Evolutionary conservation across 208 protist species (phyloP).

Genomic region (Leishmania tropica): DNA sequence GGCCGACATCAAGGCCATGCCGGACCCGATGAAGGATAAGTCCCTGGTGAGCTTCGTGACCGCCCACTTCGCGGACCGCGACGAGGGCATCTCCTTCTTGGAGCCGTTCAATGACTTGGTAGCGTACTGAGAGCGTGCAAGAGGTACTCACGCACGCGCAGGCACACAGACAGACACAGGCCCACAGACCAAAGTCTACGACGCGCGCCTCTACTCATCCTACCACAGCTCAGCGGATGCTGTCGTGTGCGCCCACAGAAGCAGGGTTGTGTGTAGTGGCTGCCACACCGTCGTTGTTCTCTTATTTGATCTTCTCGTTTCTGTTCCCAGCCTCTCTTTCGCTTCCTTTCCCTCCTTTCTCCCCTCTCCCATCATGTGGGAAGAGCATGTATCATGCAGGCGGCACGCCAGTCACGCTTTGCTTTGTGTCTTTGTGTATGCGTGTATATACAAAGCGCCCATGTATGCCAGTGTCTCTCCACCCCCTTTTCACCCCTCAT

Average conservation of each 20-base stretch:
- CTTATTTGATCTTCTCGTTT: background rate
- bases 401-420: background rate
- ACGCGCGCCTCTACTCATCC: background rate
- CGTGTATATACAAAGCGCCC: too few species aligned
- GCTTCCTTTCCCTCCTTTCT: too few species aligned
- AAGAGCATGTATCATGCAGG: background rate
- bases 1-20: conserved; percentile 52
- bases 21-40: conserved; percentile 27
- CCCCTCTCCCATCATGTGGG: background rate
- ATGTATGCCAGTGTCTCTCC: background rate
- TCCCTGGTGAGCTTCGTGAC: conserved; percentile 31
- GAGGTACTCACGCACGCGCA: background rate
- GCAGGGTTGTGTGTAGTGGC: background rate
- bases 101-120: background rate
- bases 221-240: background rate
- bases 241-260: background rate
- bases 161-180: background rate
- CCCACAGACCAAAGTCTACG: background rate
- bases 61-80: conserved; percentile 34
- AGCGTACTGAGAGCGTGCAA: conserved; percentile 3
- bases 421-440: background rate
- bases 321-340: background rate
- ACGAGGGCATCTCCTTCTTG: conserved; percentile 21
- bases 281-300: background rate
- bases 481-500: background rate